Percentiles rank a stretch among this genome's conserved stretches.
phyloP scores from a whole-genome alignment of 1,284 basidiomycete species.

The Singerocomus rubriflavus region DNA sequence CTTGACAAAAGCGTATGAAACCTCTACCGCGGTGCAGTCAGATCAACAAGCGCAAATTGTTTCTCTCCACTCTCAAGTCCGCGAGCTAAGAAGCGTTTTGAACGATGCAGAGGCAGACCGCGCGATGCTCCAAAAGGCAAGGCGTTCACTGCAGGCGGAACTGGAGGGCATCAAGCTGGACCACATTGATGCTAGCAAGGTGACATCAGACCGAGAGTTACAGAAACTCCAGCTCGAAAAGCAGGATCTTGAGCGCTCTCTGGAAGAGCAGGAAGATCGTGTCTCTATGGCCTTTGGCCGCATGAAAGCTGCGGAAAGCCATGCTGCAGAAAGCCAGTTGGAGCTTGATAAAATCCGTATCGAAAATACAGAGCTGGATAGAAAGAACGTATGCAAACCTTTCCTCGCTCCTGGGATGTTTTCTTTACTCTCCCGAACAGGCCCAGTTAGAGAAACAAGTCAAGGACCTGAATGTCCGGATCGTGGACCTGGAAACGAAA shows the following conservation, averaged over 20 bases:
- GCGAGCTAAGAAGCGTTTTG: constrained; percentile 74
- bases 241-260: constrained; percentile 73
- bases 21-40: constrained; percentile 66
- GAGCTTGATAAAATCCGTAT: constrained; percentile 72
- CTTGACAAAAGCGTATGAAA: constrained; percentile 74
- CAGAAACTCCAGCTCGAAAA: constrained; percentile 75
- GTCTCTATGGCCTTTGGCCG: constrained; percentile 69
- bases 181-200: constrained; percentile 64
- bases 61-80: constrained; percentile 77
- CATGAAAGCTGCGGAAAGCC: constrained; percentile 76
- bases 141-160: constrained; percentile 77
- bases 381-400: constrained; percentile 59
- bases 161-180: constrained; percentile 78
- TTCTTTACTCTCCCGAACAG: constrained; percentile 37
- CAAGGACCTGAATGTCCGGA: constrained; percentile 76
- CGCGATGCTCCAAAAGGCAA: constrained; percentile 74
- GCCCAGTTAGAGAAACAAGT: constrained; percentile 79
- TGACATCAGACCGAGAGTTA: constrained; percentile 70
- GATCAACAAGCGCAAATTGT: constrained; percentile 85
- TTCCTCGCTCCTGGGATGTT: not conserved
- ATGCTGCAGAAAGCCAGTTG: constrained; percentile 70
- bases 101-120: constrained; percentile 85
- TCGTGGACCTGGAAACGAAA: constrained; percentile 79
- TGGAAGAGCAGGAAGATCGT: constrained; percentile 77
- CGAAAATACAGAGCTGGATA: constrained; percentile 77